Conservation (phyloP, 305 asterid genomes). For the Andrographis paniculata region DNA sequence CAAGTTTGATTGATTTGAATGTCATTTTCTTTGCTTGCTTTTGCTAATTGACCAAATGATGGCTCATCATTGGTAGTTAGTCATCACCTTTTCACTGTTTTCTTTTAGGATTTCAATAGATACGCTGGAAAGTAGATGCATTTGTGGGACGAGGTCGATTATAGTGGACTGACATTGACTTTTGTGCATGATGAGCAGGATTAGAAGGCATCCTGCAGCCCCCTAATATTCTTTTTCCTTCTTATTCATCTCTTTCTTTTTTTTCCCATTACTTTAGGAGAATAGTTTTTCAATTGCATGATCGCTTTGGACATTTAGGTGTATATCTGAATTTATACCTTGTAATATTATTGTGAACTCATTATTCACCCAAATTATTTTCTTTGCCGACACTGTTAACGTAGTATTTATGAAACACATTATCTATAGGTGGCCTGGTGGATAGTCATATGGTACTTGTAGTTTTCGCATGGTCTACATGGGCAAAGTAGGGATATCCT, state of each 20-base stretch:
- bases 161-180: constrained; percentile 36
- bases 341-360: not conserved
- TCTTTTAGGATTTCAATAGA: constrained; percentile 38
- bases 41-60: constrained; percentile 67
- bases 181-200: constrained; percentile 30
- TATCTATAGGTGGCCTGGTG: constrained; percentile 5
- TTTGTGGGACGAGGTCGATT: constrained; percentile 35
- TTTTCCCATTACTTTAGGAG: no score
- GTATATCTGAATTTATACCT: not conserved
- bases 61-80: constrained; percentile 29
- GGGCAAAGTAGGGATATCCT: not conserved
- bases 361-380: not conserved
- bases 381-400: no score
- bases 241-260: constrained; percentile 3
- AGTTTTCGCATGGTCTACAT: not conserved
- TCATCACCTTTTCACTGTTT: constrained; percentile 26
- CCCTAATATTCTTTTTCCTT: constrained; percentile 12
- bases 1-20: constrained; percentile 32
- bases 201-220: constrained; percentile 12
- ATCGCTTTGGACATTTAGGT: constrained; percentile 7
- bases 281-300: constrained; percentile 1
- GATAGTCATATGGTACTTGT: no score
- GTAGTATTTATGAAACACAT: constrained; percentile 8
- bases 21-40: constrained; percentile 29
- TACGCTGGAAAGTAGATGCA: constrained; percentile 38